These are phyloP conservation scores for Chloroidium sp. DNA, from an alignment of 163 green algal species.

Conservation along the genomic window DNA sequence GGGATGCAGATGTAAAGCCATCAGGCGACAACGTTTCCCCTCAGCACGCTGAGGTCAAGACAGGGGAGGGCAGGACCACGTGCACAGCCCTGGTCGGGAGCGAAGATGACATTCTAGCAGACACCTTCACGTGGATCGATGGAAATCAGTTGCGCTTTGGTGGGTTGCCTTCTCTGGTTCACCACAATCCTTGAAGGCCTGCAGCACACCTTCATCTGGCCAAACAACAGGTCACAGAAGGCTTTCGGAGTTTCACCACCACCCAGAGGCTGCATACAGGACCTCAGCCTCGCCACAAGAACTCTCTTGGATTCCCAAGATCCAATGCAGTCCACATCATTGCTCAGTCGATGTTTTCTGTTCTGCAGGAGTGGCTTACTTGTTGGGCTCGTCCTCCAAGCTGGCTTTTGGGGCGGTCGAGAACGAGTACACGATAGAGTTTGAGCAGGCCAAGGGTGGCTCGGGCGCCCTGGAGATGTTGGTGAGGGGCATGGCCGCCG, in stretches of 20 bases:
- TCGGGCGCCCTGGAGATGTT: constrained; percentile 12
- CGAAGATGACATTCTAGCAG: constrained; percentile 5
- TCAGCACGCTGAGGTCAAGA: constrained; percentile 4
- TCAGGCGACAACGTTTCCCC: not conserved
- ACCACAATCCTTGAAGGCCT: too few relatives aligned
- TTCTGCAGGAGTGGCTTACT: constrained; percentile 15
- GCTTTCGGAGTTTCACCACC: too few relatives aligned
- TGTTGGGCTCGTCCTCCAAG: constrained; percentile 5
- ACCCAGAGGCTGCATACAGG: too few relatives aligned
- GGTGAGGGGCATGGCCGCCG: constrained; percentile 11
- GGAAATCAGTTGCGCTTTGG: not conserved
- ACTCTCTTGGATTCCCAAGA: too few relatives aligned
- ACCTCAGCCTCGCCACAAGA: too few relatives aligned
- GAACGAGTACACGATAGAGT: constrained; percentile 7
- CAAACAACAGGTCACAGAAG: too few relatives aligned
- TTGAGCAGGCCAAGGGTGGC: constrained; percentile 4
- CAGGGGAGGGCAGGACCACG: not conserved
- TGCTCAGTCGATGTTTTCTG: not conserved
- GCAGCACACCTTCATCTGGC: too few relatives aligned
- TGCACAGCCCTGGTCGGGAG: constrained; percentile 8
- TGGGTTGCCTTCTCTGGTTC: not conserved
- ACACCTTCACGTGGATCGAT: constrained; percentile 12
- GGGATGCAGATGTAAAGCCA: not conserved
- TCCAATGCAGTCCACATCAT: not conserved
- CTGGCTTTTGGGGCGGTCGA: constrained; percentile 14